Base-by-base conservation (phyloP, 202 grass and related monocot genomes). In the Panicum hallii region DNA sequence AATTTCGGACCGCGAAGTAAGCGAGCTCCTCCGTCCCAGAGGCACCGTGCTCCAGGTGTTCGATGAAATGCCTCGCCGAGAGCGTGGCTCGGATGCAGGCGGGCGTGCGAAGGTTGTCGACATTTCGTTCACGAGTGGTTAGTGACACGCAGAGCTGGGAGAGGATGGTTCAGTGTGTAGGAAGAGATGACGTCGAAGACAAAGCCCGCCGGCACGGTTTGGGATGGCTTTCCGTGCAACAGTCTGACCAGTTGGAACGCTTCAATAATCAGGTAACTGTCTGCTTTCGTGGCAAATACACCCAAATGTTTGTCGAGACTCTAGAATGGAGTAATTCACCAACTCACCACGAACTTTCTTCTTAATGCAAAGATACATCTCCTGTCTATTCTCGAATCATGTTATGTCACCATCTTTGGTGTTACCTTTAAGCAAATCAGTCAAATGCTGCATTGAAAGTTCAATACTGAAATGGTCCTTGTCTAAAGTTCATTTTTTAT, bases 61-160 rank as follows among this genome's bases (percentile, higher is more conserved):
- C 23, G 62, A 57, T 20, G 82, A 77, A 84, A 77, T 47, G 72
- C 36, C 36, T 68, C 15, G 14, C 6, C 6, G 43, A 49, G 26
- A 9, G 3, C 53, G 46, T 71, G 19, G 17, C 17, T 1, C 50
- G 19, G 54, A n/a, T n/a, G 54, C 54, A 56, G 47, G 54, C 54
- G 2, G 54, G 54, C 16, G 52, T 56, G 54, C 26, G 26, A 26
- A 26, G 26, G 7, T 56, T 56, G 54, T 56, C 54, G 19, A 57
- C 20, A 20, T 57, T 22, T 22, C 55, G 20, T 22, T 1, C 17
- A 55, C 5, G 53, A 55, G 6, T 57, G 20, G 20, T 9, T 22
- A 56, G 55, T 10, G 15, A 17, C 53, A 56, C 53, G 7, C 20
- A 57, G 20, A 55, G 5, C 5, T 20, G 53, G 1, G 53, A 6